These are phyloP conservation scores for Candida tunisiensis DNA, from an alignment of 1,139 yeast species.

Conservation along the genomic window DNA sequence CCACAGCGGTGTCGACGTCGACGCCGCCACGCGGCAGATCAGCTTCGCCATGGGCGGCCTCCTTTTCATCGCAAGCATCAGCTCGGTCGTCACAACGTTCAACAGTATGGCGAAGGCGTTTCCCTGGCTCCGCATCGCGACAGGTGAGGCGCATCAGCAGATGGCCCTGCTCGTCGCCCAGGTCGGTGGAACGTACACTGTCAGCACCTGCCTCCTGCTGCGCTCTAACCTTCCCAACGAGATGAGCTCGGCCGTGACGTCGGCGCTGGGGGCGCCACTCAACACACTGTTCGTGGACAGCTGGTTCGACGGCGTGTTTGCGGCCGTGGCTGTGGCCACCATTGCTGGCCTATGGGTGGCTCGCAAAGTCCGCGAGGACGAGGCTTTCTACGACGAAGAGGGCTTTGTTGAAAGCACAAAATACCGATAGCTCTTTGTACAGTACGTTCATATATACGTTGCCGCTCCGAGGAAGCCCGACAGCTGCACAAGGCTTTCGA, in stretches of 20 bases:
- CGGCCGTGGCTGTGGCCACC: neutral
- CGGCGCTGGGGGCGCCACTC: conserved; percentile 28
- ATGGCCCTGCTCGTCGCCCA: conserved; percentile 41
- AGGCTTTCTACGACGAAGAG: conserved; percentile 12
- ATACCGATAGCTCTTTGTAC: conserved; percentile 1
- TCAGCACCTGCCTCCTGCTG: conserved; percentile 64
- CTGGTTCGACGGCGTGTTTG: conserved; percentile 23
- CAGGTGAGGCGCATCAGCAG: neutral
- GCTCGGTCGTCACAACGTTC: conserved; percentile 16
- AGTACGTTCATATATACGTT: conserved; percentile 1
- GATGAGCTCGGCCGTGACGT: conserved; percentile 36
- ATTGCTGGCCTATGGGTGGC: conserved; percentile 2
- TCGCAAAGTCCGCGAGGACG: conserved; percentile 4
- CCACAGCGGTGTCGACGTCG: neutral
- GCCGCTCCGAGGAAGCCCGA: no score
- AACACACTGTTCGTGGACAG: conserved; percentile 51
- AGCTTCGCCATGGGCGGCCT: conserved; percentile 50
- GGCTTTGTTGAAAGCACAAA: conserved; percentile 10
- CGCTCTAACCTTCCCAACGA: conserved; percentile 55
- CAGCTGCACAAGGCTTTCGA: no score
- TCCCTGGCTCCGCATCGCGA: conserved; percentile 8
- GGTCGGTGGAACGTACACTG: conserved; percentile 58
- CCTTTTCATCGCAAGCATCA: conserved; percentile 46
- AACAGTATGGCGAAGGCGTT: conserved; percentile 13
- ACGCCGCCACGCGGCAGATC: conserved; percentile 21